Evolutionary conservation across 2,329 filamentous ascomycete genomes (phyloP), one percentile per base, ranked within the genome.

Genomic region (Teratosphaeriaceae sp.): DNA sequence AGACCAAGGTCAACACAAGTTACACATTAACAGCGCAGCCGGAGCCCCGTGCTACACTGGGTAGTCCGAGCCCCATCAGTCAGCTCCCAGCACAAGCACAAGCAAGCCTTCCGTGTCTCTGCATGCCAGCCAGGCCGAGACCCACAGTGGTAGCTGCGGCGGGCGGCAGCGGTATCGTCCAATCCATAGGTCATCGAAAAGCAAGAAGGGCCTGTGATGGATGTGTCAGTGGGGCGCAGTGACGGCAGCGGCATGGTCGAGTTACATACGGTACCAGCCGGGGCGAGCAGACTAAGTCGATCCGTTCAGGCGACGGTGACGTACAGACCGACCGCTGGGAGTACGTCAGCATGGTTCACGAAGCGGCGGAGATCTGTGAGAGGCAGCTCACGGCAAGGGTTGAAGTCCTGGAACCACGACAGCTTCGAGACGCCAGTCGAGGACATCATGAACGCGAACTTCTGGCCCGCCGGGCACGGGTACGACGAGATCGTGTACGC

Each of bases 321-420:
- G 38, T 45, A 48, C 11, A 45, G 31, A 19, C 46, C 46, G 29
- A 48, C 43, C 2, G 46, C 42, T 43, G 24, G 26, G 27, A 40
- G n/a, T 3, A 21, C 8, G 35, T 41, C 21, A 44, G 45, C 30
- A 27, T 21, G 23, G 15, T 13, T n/a, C 11, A 11, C 2, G 22
- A n/a, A 15, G 18, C 16, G 23, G 3, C 38, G 31, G 21, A 4
- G 19, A 33, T 11, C 19, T 19, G 21, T 1, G 24, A 5, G 18
- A 31, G n/a, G 8, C 13, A 5, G 38, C 47, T 49, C 18, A 51
- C 43, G 47, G 39, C 45, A 54, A 27, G 69, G 70, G 54, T 80
- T 81, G 52, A 67, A 81, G 57, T 84, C 78, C 64, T 85, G 72
- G 65, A 84, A 82, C 62, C 74, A 85, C 43, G 73, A 63, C 29